Base-by-base conservation (phyloP, 192 early-diverging fungal genomes). In the Coemansia sp. region DNA sequence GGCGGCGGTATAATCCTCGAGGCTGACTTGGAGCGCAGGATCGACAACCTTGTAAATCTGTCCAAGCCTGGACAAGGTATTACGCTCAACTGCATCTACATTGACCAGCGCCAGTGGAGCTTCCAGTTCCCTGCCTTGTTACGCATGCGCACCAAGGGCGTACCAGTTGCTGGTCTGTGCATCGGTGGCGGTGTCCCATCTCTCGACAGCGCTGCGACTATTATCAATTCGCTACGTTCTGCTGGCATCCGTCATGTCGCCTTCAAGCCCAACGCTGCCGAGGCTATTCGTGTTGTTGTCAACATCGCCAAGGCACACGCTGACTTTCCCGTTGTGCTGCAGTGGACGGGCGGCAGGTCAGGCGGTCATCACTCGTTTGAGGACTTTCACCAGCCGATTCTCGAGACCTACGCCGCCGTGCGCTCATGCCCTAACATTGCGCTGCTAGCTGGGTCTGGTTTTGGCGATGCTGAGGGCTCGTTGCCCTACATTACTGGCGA, bases 331-430 rank as follows among this genome's bases (percentile, higher is more conserved):
- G 86, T 98, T 56, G 86, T 98, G 55, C 83, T 96, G 63, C 94
- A 98, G 79, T 98, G 96, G 96, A 98, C 96, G 22, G 95, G 96
- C 83, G 96, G 96, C 35, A 88, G 95, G 64, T 94, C 89, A 34
- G 96, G 96, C 72, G 96, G 96, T 16, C 96, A 98, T 82, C 96
- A 98, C 87, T 93, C 91, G 69, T 97, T 91, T 65, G 96, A 97
- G 83, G 96, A 98, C 82, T 92, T 96, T 76, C 94, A 97, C 76
- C 87, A 88, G 69, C 94, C 95, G 43, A 91, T 98, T 67, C 74
- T 98, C 8, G 70, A 82, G 22, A 82, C 93, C 1, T 98, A 83
- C 15, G 56, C 68, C 2, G 35, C 64, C 2, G 92, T 98, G 59
- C 88, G 96, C 72, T 84, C 89, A 7, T 87, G 87, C 35, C 24